Conservation (phyloP, 2,329 filamentous ascomycete genomes). For the Aspergillus arachidicola region DNA sequence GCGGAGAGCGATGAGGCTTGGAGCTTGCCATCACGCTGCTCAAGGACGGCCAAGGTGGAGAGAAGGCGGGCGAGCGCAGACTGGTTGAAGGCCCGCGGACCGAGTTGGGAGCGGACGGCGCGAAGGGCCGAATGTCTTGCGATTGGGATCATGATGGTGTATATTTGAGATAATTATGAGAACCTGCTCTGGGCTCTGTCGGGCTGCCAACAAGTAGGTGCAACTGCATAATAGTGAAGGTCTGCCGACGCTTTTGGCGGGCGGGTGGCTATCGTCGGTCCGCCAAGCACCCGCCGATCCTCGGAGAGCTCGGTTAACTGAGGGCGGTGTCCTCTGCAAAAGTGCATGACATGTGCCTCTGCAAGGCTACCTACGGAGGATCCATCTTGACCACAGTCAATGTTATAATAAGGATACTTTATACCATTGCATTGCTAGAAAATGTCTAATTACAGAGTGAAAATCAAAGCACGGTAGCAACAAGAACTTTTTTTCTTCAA, state of each 20-base stretch:
- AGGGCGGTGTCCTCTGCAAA: slow-evolving; percentile 5
- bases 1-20: slow-evolving; percentile 80
- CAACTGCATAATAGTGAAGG: not conserved
- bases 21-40: slow-evolving; percentile 88
- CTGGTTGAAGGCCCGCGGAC: slow-evolving; percentile 42
- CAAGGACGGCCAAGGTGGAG: slow-evolving; percentile 87
- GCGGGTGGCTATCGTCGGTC: slow-evolving; percentile 38
- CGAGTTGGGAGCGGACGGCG: slow-evolving; percentile 50
- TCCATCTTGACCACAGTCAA: not conserved
- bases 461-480: not conserved
- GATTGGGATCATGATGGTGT: slow-evolving; percentile 35
- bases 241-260: slow-evolving; percentile 9
- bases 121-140: slow-evolving; percentile 45
- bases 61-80: slow-evolving; percentile 69
- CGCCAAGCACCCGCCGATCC: slow-evolving; percentile 37
- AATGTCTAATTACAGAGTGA: not conserved
- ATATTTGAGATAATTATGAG: slow-evolving; percentile 4
- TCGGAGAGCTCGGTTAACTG: slow-evolving; percentile 39
- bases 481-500: slow-evolving; percentile 24
- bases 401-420: not conserved
- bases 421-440: not conserved
- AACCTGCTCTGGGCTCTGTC: slow-evolving; percentile 13
- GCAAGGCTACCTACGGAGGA: slow-evolving; percentile 2
- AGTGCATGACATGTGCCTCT: not conserved
- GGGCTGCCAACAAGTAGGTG: slow-evolving; percentile 11